Percentiles rank a stretch among this genome's conserved stretches.
Evolutionary conservation across 129 eudicot species (phyloP).

Genomic region (Lactuca sativa): DNA sequence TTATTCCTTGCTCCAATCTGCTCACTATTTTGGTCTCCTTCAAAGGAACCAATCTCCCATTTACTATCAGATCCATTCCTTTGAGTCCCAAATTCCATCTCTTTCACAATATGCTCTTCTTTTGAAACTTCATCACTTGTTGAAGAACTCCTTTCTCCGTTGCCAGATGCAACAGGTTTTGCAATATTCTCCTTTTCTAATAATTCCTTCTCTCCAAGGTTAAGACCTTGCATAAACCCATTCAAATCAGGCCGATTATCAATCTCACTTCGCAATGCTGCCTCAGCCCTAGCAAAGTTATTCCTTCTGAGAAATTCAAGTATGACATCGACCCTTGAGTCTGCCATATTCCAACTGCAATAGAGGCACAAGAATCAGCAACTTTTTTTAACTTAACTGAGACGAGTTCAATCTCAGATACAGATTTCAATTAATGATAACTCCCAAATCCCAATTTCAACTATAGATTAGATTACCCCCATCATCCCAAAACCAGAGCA

Average conservation of each 20-base stretch:
- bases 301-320: conserved; percentile 68
- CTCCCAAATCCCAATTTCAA: conserved; percentile 19
- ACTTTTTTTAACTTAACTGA: background rate
- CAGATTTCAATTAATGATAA: background rate
- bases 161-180: conserved; percentile 22
- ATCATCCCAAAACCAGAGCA: background rate
- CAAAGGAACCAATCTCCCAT: conserved; percentile 37
- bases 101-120: conserved; percentile 78
- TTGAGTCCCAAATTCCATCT: conserved; percentile 59
- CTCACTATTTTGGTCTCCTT: conserved; percentile 46
- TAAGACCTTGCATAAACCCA: conserved; percentile 51
- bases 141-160: conserved; percentile 26
- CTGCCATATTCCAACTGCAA: conserved; percentile 58
- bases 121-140: conserved; percentile 41
- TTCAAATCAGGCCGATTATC: conserved; percentile 62
- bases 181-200: conserved; percentile 42
- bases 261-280: conserved; percentile 75
- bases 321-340: conserved; percentile 69
- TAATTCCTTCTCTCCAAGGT: conserved; percentile 48
- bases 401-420: background rate
- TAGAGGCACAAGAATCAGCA: conserved; percentile 8
- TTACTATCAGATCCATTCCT: conserved; percentile 47
- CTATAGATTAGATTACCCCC: background rate
- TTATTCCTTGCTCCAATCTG: conserved; percentile 43
- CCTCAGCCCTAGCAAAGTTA: conserved; percentile 88